phyloP scores from a whole-genome alignment of 352 stramenopile genomes.

The Pythium pectinolyticum region DNA sequence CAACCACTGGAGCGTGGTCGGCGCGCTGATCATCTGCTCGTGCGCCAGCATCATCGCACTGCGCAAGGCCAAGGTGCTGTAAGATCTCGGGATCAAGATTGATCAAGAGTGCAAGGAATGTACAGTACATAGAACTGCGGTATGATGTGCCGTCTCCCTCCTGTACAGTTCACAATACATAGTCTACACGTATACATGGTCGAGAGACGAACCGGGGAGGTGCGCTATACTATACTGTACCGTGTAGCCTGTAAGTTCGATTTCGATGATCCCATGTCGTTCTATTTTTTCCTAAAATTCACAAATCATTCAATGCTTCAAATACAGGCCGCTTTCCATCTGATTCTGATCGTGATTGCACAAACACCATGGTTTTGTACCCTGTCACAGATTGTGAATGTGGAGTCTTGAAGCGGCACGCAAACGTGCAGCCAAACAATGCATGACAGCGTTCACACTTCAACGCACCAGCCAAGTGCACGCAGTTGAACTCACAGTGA shows the following conservation, averaged over 20 bases:
- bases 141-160: no score
- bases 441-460: not conserved
- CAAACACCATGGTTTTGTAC: not conserved
- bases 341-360: not conserved
- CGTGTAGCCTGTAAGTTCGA: no score
- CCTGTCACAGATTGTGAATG: constrained; percentile 1
- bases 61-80: constrained; percentile 41
- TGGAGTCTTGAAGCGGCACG: not conserved
- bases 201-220: no score
- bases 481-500: no score
- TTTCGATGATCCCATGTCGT: no score
- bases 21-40: constrained; percentile 65
- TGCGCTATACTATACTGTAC: no score
- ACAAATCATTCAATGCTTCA: not conserved
- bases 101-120: no score
- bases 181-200: no score
- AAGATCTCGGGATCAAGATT: no score
- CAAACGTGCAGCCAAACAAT: not conserved
- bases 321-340: not conserved
- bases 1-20: constrained; percentile 72
- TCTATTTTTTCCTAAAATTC: constrained; percentile 8
- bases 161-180: no score
- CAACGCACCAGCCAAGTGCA: not conserved
- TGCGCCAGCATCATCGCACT: constrained; percentile 65
- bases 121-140: no score